These are phyloP conservation scores for Tubosaeta brunneosetosa DNA, from an alignment of 768 basidiomycete species.

Conservation along the genomic window DNA sequence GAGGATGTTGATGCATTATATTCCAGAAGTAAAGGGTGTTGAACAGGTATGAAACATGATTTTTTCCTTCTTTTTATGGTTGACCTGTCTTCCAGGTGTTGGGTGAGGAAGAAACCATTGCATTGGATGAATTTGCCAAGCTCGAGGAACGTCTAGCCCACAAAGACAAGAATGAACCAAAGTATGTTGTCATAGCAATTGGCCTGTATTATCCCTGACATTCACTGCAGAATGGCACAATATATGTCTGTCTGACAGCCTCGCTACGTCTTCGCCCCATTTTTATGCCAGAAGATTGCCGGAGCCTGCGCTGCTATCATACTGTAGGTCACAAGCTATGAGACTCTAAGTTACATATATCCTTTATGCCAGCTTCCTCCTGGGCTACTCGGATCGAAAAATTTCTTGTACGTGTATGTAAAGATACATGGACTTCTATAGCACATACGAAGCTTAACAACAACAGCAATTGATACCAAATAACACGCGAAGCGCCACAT, in stretches of 20 bases:
- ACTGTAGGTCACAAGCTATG: background rate
- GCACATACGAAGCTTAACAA: too few species aligned
- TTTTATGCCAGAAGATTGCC: too few species aligned
- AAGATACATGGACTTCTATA: too few species aligned
- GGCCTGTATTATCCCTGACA: conserved; percentile 2
- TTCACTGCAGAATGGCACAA: conserved; percentile 58
- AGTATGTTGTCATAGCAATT: conserved; percentile 35
- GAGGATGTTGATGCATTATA: conserved; percentile 98
- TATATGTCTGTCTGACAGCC: conserved; percentile 68
- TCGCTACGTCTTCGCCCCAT: background rate
- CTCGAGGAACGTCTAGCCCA: conserved; percentile 64
- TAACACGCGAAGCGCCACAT: too few species aligned
- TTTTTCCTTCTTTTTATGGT: background rate
- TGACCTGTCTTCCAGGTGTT: conserved; percentile 53
- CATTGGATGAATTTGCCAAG: conserved; percentile 84
- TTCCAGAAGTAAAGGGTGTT: conserved; percentile 90
- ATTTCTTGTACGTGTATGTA: background rate
- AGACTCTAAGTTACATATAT: background rate
- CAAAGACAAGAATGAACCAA: conserved; percentile 40
- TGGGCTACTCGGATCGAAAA: too few species aligned
- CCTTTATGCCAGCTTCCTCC: background rate
- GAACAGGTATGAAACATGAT: conserved; percentile 56
- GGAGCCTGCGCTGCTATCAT: background rate
- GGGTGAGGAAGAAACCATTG: conserved; percentile 85
- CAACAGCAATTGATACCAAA: too few species aligned